Evolutionary conservation across 2,329 filamentous ascomycete genomes (phyloP), one percentile per base, ranked within the genome.

Genomic region (Fusarium tricinctum): DNA sequence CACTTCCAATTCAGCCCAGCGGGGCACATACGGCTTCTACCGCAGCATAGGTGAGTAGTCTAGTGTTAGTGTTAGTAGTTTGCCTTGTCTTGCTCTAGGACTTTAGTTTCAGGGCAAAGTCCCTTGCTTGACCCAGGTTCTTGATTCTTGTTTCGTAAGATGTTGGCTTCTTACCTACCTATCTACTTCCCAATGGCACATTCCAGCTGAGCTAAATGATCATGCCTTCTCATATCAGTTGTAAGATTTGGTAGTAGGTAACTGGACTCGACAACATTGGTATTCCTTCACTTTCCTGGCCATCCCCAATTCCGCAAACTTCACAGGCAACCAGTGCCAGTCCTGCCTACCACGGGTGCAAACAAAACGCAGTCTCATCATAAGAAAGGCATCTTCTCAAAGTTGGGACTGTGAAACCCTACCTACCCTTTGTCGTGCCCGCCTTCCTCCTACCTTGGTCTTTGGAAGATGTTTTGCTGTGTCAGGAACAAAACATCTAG

Each of bases 381-480:
- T 35, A 35, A n/a, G 33, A 15, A 35, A n/a, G 17, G 33, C 4
- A 35, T 10, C 28, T n/a, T 17, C 17, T 13, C 4, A 35, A 8
- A 38, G 35, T n/a, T 10, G 8, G 28, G 40, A 22, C 20, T 32
- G 49, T 46, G 49, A 19, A 33, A 39, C 33, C 19, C 35, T 17
- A 19, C 19, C 35, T 17, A 19, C 14, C 28, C 19, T n/a, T 14
- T 8, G 8, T 19, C 15, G 19, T 33, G 3, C 17, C 35, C n/a
- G 17, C 17, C 52, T 30, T 22, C 12, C 26, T 35, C 17, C 12
- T 26, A 14, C 23, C 23, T 23, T 23, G 5, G 12, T 48, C 12
- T 42, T 32, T 33, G 39, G 42, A 61, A 61, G 33, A 75, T 78
- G 75, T 67, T 78, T 35, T 66, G 66, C 48, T 70, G 68, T 45